Evolutionary conservation across 2,329 filamentous ascomycete species (phyloP).

Genomic region (Claviceps africana): DNA sequence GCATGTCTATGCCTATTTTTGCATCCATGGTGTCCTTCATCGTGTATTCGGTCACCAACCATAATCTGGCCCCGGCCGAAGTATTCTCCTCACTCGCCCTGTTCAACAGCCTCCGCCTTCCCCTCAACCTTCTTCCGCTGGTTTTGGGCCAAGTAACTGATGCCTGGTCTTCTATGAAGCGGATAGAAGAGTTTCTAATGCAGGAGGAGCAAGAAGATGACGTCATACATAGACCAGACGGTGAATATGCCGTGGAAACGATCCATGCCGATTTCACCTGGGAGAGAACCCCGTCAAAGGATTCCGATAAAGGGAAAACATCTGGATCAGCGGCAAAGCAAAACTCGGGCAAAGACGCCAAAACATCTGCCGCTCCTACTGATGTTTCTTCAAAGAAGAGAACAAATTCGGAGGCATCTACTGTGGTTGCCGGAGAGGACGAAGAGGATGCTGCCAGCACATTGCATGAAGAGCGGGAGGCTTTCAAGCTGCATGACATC

Average conservation of each 20-base stretch:
- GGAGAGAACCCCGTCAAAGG: constrained; percentile 53
- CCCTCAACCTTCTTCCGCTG: constrained; percentile 75
- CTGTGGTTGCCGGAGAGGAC: constrained; percentile 25
- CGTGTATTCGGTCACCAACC: constrained; percentile 55
- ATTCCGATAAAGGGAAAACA: constrained; percentile 25
- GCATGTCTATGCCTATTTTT: constrained; percentile 80
- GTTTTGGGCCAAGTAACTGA: constrained; percentile 84
- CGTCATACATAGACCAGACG: constrained; percentile 38
- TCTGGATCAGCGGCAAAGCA: constrained; percentile 22
- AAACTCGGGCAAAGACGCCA: constrained; percentile 24
- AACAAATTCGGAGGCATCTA: constrained; percentile 17
- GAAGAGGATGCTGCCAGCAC: constrained; percentile 40
- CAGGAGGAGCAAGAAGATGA: constrained; percentile 75
- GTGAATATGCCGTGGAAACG: constrained; percentile 58
- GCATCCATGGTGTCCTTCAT: constrained; percentile 94
- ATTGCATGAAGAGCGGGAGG: constrained; percentile 43
- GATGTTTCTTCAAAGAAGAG: constrained; percentile 13
- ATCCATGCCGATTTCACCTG: constrained; percentile 70
- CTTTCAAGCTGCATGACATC: constrained; percentile 59
- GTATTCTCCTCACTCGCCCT: constrained; percentile 88
- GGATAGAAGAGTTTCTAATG: constrained; percentile 77
- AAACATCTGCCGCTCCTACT: constrained; percentile 21
- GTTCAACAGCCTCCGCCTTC: constrained; percentile 84
- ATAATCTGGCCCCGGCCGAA: constrained; percentile 56
- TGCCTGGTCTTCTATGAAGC: constrained; percentile 68